phyloP scores from a whole-genome alignment of 2,329 filamentous ascomycete genomes.

The Phyllosticta ampelicida region DNA sequence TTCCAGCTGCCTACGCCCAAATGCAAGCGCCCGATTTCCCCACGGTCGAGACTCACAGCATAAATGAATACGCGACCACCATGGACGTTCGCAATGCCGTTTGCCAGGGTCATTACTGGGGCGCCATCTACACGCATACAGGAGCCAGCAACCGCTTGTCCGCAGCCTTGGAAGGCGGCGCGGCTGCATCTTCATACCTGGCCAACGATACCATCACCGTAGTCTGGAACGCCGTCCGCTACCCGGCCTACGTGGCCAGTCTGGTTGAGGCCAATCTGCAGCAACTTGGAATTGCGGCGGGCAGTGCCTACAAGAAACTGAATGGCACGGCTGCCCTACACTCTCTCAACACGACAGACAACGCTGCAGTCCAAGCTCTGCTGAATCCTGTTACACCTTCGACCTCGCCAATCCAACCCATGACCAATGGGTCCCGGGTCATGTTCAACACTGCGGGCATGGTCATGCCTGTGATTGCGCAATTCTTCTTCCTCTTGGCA shows the following conservation, averaged over 20 bases:
- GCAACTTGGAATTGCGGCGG: slow-evolving; percentile 20
- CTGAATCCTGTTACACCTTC: slow-evolving; percentile 29
- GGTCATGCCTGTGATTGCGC: slow-evolving; percentile 36
- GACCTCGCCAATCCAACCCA: slow-evolving; percentile 31
- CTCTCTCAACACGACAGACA: slow-evolving; percentile 18
- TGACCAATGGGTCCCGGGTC: slow-evolving; percentile 31
- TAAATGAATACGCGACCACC: slow-evolving; percentile 18
- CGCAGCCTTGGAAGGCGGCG: slow-evolving; percentile 25
- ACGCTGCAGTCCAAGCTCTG: slow-evolving; percentile 25
- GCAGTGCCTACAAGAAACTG: slow-evolving; percentile 23
- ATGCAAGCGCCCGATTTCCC: slow-evolving; percentile 22
- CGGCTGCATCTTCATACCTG: slow-evolving; percentile 25
- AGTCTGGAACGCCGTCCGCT: slow-evolving; percentile 38
- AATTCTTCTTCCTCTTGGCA: slow-evolving; percentile 39
- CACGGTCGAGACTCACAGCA: slow-evolving; percentile 20
- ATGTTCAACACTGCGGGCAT: slow-evolving; percentile 38
- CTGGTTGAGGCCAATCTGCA: slow-evolving; percentile 24
- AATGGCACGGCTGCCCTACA: slow-evolving; percentile 23
- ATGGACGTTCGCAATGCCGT: slow-evolving; percentile 23
- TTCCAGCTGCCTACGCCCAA: slow-evolving; percentile 22
- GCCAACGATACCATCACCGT: slow-evolving; percentile 26
- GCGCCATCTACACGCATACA: slow-evolving; percentile 17
- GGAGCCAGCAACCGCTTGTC: slow-evolving; percentile 29
- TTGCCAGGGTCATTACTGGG: slow-evolving; percentile 27
- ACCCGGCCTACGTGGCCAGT: slow-evolving; percentile 29